Percentiles rank a stretch among this genome's conserved stretches.
Evolutionary conservation across 345 rosid species (phyloP).

Genomic region (Mallotus nudiflorus): DNA sequence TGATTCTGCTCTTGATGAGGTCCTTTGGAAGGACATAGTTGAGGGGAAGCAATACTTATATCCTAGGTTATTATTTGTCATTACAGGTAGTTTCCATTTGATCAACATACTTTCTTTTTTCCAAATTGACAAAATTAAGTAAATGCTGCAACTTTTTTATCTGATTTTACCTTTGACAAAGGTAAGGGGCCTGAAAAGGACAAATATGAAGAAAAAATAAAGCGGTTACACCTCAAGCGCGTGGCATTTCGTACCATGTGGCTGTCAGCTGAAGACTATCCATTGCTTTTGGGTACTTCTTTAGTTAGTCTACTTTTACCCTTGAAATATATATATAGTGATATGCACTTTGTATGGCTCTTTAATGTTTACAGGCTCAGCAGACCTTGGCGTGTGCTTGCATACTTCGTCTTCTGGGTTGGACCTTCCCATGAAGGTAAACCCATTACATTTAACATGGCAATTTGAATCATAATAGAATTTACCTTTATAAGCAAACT

Average conservation of each 20-base stretch:
- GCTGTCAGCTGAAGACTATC: slow-evolving; percentile 95
- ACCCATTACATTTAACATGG: neutral
- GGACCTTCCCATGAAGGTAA: slow-evolving; percentile 97
- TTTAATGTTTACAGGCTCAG: slow-evolving; percentile 53
- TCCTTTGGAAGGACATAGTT: slow-evolving; percentile 49
- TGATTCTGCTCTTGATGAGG: slow-evolving; percentile 43
- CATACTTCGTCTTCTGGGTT: slow-evolving; percentile 96
- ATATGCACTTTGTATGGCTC: slow-evolving; percentile 9
- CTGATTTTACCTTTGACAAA: slow-evolving; percentile 30
- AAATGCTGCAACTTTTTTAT: slow-evolving; percentile 6
- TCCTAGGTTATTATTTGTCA: slow-evolving; percentile 81
- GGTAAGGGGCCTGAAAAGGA: slow-evolving; percentile 97
- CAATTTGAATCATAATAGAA: no score
- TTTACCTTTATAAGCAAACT: neutral
- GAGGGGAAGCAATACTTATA: slow-evolving; percentile 50
- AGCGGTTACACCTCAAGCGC: slow-evolving; percentile 64
- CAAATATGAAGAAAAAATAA: slow-evolving; percentile 82
- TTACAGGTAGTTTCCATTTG: slow-evolving; percentile 59
- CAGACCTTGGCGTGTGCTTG: slow-evolving; percentile 94
- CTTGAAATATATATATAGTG: no score
- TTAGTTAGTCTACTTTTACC: neutral
- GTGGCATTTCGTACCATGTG: slow-evolving; percentile 97
- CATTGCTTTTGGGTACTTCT: slow-evolving; percentile 68
- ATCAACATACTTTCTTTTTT: neutral
- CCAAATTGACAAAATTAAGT: neutral